Evolutionary conservation across 495 filamentous ascomycete species (phyloP), one percentile per base, ranked within the genome.

Genomic region (Patellaria atrata): DNA sequence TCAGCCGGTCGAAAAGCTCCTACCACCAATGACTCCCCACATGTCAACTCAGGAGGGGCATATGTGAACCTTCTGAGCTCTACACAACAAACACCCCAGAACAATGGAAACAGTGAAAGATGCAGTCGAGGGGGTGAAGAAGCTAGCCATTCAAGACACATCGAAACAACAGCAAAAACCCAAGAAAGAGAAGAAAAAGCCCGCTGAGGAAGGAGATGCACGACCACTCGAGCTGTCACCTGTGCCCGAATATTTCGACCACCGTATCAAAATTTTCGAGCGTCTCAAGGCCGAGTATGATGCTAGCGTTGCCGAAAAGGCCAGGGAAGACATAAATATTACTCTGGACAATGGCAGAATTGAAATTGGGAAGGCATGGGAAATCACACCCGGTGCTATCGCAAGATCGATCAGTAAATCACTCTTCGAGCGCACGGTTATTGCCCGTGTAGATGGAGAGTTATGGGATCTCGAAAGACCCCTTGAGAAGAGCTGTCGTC

Each of bases 381-480:
- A 77, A 58, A 82, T 74, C 31, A 75, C 75, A 13, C 77, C 79
- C 3, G 67, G 67, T 12, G 61, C 66, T 10, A 74, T 84, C 43
- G 78, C 75, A 6, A 63, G 67, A 35, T 61, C 62, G 12, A 75
- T 84, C 35, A 73, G 69, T 45, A 82, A 82, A 56, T 71, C 64
- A 31, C 54, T 84, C 37, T 68, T 69, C 45, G 75, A 84, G 52
- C 73, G 77, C 46, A 73, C 74, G 32, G 79, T 96, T 13, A 75
- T 96, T 47, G 72, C 86, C 4, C 77, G 73, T 51, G 65, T 97
- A 32, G 77, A 94, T 48, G 79, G 71, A 3, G 68, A 76, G 33
- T 62, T 96, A 15, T 97, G 87, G 89, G 89, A 97, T 62, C 56
- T 97, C 22, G 79, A 82, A 40, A 68, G 89, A 35, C 87, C 91